Conservation (phyloP, 306 rosid genomes). For the Sechiopsis laciniata region DNA sequence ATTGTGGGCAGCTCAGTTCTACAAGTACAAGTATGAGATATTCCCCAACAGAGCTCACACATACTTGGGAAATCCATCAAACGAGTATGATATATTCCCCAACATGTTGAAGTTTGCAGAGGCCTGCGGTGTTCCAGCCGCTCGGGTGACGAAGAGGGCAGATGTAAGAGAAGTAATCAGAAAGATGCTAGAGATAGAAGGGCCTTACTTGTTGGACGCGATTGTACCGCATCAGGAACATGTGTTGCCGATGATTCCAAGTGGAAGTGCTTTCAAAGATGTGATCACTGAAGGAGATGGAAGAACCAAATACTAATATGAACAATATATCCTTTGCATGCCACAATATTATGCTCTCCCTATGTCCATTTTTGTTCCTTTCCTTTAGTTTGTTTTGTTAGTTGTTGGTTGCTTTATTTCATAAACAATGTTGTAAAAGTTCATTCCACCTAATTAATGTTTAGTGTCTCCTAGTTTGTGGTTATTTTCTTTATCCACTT, state of each 20-base stretch:
- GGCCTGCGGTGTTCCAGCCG: slow-evolving; percentile 70
- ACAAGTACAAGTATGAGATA: too few species aligned
- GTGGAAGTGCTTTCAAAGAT: slow-evolving; percentile 83
- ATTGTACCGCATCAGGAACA: slow-evolving; percentile 93
- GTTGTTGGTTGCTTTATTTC: neutral
- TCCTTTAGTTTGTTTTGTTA: neutral
- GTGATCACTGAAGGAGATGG: slow-evolving; percentile 89
- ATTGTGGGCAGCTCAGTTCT: slow-evolving; percentile 47
- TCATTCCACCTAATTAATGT: neutral
- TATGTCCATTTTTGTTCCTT: slow-evolving; percentile 18
- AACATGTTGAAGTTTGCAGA: slow-evolving; percentile 80
- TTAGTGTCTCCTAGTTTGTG: neutral
- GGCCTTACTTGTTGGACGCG: slow-evolving; percentile 64
- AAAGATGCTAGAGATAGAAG: slow-evolving; percentile 79
- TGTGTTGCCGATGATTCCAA: slow-evolving; percentile 91
- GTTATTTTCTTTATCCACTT: neutral
- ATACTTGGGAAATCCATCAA: slow-evolving; percentile 65
- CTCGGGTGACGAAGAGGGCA: slow-evolving; percentile 54
- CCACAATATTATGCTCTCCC: neutral
- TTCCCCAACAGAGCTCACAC: slow-evolving; percentile 79
- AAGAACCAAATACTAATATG: slow-evolving; percentile 42
- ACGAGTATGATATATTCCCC: slow-evolving; percentile 59
- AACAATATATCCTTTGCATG: neutral
- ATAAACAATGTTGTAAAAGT: slow-evolving; percentile 14
- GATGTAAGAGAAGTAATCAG: slow-evolving; percentile 61